Conservation (phyloP, 805 yeast genomes). For the Cyberlindnera amylophila region DNA sequence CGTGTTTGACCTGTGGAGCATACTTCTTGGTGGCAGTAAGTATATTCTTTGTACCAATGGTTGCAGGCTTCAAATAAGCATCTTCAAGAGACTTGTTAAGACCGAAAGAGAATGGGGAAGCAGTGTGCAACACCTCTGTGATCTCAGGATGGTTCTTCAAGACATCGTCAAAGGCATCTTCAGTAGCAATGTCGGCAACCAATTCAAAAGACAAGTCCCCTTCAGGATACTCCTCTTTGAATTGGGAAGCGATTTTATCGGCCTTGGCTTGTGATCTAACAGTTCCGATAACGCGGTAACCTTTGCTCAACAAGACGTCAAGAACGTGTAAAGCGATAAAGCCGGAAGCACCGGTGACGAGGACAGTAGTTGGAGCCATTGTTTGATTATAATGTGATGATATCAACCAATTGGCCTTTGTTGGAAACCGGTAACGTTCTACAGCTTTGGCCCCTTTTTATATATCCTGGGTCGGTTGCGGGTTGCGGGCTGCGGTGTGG, state of each 20-base stretch:
- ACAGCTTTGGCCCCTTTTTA: too few species aligned
- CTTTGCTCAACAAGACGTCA: slow-evolving; percentile 34
- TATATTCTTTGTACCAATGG: slow-evolving; percentile 51
- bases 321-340: slow-evolving; percentile 45
- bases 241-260: slow-evolving; percentile 28
- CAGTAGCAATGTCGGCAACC: slow-evolving; percentile 43
- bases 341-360: slow-evolving; percentile 50
- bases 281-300: slow-evolving; percentile 42
- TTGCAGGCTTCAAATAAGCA: slow-evolving; percentile 53
- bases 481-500: too few species aligned
- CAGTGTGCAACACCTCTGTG: slow-evolving; percentile 54
- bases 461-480: too few species aligned
- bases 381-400: too few species aligned
- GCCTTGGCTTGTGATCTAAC: slow-evolving; percentile 40
- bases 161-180: slow-evolving; percentile 43
- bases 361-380: slow-evolving; percentile 27
- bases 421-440: too few species aligned
- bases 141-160: slow-evolving; percentile 47
- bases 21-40: slow-evolving; percentile 43
- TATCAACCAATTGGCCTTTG: too few species aligned
- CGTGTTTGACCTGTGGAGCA: slow-evolving; percentile 39
- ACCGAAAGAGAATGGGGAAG: slow-evolving; percentile 52
- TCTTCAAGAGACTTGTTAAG: slow-evolving; percentile 40
- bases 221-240: slow-evolving; percentile 29
- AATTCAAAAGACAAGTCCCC: slow-evolving; percentile 40